Conservation (phyloP, 805 yeast species). For the Kodamaea kakaduensis region DNA sequence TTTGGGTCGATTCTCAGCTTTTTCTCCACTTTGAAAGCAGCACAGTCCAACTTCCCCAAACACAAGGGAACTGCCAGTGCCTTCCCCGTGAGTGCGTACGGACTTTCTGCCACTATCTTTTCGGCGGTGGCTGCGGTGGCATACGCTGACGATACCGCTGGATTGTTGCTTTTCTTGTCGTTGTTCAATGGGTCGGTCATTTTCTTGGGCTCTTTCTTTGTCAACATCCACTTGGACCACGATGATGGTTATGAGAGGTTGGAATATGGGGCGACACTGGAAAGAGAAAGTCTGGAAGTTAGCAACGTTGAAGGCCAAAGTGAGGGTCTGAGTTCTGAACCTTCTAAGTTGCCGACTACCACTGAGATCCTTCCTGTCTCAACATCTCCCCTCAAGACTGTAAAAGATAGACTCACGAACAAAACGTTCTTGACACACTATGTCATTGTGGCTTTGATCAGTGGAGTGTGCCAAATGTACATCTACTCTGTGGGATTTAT, state of each 20-base stretch:
- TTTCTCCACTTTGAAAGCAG: constrained; percentile 53
- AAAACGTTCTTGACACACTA: constrained; percentile 48
- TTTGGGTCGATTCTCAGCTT: constrained; percentile 64
- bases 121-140: constrained; percentile 52
- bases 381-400: constrained; percentile 13
- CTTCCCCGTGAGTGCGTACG: constrained; percentile 64
- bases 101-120: constrained; percentile 65
- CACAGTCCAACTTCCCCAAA: constrained; percentile 63
- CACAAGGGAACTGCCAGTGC: constrained; percentile 71
- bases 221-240: constrained; percentile 33
- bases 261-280: too few species aligned
- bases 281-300: constrained; percentile 2
- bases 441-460: constrained; percentile 50
- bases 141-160: constrained; percentile 51
- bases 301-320: too few species aligned
- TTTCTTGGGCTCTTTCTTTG: constrained; percentile 44
- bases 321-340: too few species aligned
- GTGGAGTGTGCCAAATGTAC: constrained; percentile 69
- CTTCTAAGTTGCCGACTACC: constrained; percentile 10
- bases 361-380: background rate
- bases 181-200: constrained; percentile 47
- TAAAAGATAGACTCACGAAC: constrained; percentile 20
- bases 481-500: constrained; percentile 72
- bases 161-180: constrained; percentile 53
- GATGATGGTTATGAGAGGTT: constrained; percentile 19